Evolutionary conservation across 2,329 filamentous ascomycete species (phyloP), one percentile per base, ranked within the genome.

Genomic region (Eutypella sp.): DNA sequence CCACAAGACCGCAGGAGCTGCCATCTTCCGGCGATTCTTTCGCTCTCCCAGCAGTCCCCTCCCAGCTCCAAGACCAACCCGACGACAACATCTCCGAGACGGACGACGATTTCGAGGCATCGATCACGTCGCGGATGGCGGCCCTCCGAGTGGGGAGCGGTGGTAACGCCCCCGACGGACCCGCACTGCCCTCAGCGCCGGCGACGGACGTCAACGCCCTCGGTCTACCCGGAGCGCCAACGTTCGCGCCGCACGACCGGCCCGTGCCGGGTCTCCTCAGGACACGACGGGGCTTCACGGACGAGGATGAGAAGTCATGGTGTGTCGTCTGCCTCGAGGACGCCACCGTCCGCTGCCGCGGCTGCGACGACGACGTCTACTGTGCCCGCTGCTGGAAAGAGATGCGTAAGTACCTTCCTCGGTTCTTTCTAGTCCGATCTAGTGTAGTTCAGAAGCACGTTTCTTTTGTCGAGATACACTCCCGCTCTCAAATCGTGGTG

Each of bases 281-380:
- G 15, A 67, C 63, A 43, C 64, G 60, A 36, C 66, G 62, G 3
- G 69, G 68, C 40, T 81, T 75, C 59, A 80, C 82, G 0, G 84
- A 91, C 55, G 83, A 85, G 27, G 87, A 92, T 56, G 75, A 84
- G 50, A 81, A 84, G 36, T 80, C 76, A 1, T 95, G 88, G 87
- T 95, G 89, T 62, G 78, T 84, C 25, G 89, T 93, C 9, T 95
- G 89, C 61, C 81, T 85, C 40, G 87, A 89, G 47, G 86, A 93
- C 58, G 88, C 85, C 0, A 82, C 81, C 3, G 67, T 93, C 23
- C 75, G 75, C 47, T 95, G 89, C 60, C 60, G 82, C 0, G 87
- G 84, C 3, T 95, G 89, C 57, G 81, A 82, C 29, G 66, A 68
- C 23, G 82, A 91, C 52, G 70, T 89, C 34, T 95, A 92, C 61